These are phyloP conservation scores for Neopestalotiopsis rosae DNA, from an alignment of 2,329 filamentous ascomycete genomes.

Conservation along the genomic window DNA sequence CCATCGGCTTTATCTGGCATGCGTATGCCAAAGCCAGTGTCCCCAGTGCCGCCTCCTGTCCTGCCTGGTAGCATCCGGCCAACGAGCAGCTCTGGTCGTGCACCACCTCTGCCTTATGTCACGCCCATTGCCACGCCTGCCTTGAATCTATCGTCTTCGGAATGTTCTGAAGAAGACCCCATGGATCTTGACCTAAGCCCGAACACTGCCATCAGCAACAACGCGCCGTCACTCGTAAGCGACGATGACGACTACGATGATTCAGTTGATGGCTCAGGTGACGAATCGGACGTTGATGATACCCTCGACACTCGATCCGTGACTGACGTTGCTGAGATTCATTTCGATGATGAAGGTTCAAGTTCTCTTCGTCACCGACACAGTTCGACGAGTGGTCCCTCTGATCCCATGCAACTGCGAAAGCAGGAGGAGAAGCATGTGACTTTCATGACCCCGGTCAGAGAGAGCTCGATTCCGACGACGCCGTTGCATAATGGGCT, in stretches of 20 bases:
- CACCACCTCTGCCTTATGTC: slow-evolving; percentile 45
- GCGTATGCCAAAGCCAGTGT: slow-evolving; percentile 63
- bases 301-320: slow-evolving; percentile 63
- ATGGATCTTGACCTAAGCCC: slow-evolving; percentile 71
- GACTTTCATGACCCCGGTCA: slow-evolving; percentile 58
- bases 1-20: slow-evolving; percentile 40
- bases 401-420: slow-evolving; percentile 51
- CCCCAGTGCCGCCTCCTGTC: slow-evolving; percentile 41
- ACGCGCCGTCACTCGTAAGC: slow-evolving; percentile 79
- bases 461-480: slow-evolving; percentile 37
- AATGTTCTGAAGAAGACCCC: slow-evolving; percentile 48
- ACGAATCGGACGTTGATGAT: slow-evolving; percentile 62
- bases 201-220: slow-evolving; percentile 73
- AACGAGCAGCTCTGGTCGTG: slow-evolving; percentile 62
- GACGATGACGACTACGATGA: slow-evolving; percentile 82
- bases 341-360: slow-evolving; percentile 59
- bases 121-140: slow-evolving; percentile 42
- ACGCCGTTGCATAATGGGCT: slow-evolving; percentile 1
- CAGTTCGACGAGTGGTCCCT: slow-evolving; percentile 38
- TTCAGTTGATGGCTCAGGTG: slow-evolving; percentile 67
- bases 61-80: slow-evolving; percentile 48
- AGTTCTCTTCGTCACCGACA: slow-evolving; percentile 50
- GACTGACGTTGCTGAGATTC: slow-evolving; percentile 67
- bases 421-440: slow-evolving; percentile 63
- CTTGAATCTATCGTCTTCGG: slow-evolving; percentile 31